Conservation (phyloP, 2,329 filamentous ascomycete genomes). For the Trichothecium sympodiale region DNA sequence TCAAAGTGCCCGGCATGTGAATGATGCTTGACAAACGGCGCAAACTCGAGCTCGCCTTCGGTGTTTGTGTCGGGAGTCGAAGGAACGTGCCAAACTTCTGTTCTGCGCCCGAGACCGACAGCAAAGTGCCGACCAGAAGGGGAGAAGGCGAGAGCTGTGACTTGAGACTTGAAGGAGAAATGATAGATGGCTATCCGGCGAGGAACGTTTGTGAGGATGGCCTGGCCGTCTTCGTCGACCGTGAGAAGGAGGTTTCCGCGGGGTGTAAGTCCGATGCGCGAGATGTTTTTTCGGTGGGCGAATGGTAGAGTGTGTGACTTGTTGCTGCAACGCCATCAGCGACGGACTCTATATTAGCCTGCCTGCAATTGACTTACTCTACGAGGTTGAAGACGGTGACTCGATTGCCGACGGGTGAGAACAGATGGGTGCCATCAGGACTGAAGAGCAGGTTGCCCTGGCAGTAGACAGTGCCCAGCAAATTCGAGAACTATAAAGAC, state of each 20-base stretch:
- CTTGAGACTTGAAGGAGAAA: conserved; percentile 82
- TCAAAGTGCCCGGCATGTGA: conserved; percentile 86
- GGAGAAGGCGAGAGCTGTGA: conserved; percentile 80
- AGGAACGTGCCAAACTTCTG: conserved; percentile 94
- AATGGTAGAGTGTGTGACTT: conserved; percentile 83
- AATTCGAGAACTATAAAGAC: conserved; percentile 80
- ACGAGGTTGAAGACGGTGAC: conserved; percentile 94
- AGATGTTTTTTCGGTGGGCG: conserved; percentile 87
- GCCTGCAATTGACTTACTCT: conserved; percentile 48
- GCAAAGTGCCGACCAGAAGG: conserved; percentile 87
- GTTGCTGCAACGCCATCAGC: conserved; percentile 47
- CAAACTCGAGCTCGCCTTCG: conserved; percentile 82
- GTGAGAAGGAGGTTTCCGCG: conserved; percentile 86
- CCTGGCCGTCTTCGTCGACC: conserved; percentile 86
- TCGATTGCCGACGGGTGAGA: conserved; percentile 92
- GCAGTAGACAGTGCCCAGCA: conserved; percentile 96
- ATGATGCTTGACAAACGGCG: conserved; percentile 83
- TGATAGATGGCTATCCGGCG: conserved; percentile 82
- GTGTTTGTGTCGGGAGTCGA: conserved; percentile 71
- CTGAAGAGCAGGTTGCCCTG: conserved; percentile 96
- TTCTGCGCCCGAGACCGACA: conserved; percentile 72
- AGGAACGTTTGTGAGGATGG: conserved; percentile 83
- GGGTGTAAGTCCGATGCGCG: conserved; percentile 77
- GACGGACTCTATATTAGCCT: neutral
- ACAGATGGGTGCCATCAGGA: conserved; percentile 88